Conservation (phyloP, 441 rosid species). For the Pelargonium myrrhifolium region DNA sequence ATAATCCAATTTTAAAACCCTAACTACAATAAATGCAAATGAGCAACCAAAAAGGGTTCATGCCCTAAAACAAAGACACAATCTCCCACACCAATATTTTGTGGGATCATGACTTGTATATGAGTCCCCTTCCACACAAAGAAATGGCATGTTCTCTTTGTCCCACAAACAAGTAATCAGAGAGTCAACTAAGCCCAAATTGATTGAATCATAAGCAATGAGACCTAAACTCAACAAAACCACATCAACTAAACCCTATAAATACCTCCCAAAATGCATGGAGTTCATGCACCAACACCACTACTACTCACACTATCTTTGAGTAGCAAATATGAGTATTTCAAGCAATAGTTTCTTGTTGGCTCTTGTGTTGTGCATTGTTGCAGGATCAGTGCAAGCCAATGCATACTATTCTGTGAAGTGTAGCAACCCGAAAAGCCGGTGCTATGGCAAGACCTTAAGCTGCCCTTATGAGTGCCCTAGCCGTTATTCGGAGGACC, state of each 20-base stretch:
- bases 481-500: constrained; percentile 21
- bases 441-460: constrained; percentile 32
- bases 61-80: neutral
- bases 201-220: neutral
- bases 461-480: constrained; percentile 53
- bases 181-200: neutral
- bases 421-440: constrained; percentile 28
- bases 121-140: no score
- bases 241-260: neutral
- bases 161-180: neutral
- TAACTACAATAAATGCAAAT: no score
- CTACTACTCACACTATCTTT: neutral
- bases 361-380: neutral
- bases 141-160: neutral
- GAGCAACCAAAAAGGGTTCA: no score
- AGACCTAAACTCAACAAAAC: neutral
- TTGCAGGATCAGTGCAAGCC: neutral
- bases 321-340: neutral
- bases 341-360: neutral
- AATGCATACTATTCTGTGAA: constrained; percentile 8
- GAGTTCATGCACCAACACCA: neutral
- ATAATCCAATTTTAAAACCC: no score
- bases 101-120: neutral
- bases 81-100: neutral
- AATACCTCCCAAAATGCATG: neutral